Percentiles rank a stretch among this genome's conserved stretches.
These are phyloP conservation scores for Chytriomyces sp. DNA, from an alignment of 192 early-diverging fungal genomes.

Conservation along the genomic window DNA sequence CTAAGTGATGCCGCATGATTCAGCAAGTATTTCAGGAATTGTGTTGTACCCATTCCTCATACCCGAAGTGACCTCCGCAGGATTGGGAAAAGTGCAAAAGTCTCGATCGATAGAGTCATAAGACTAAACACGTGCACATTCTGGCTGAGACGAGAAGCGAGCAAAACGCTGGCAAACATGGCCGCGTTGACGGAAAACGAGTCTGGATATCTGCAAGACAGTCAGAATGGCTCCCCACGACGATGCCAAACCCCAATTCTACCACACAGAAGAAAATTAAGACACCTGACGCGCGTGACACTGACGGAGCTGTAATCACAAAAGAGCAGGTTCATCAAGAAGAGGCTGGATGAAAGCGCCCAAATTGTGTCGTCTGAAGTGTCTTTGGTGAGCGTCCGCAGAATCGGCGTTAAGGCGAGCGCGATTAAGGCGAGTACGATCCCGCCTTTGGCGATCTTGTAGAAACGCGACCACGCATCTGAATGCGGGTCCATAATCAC, in stretches of 20 bases:
- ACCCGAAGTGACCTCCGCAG: conserved; percentile 79
- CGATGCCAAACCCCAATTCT: background rate
- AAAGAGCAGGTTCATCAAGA: conserved; percentile 85
- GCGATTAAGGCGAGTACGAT: conserved; percentile 72
- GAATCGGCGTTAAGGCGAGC: conserved; percentile 84
- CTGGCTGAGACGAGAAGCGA: conserved; percentile 82
- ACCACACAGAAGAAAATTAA: background rate
- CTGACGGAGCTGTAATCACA: conserved; percentile 67
- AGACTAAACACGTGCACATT: conserved; percentile 88
- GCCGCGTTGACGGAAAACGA: conserved; percentile 97
- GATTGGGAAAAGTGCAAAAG: conserved; percentile 96
- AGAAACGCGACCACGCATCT: background rate
- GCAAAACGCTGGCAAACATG: conserved; percentile 88
- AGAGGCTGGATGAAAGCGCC: conserved; percentile 82
- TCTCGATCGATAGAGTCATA: conserved; percentile 81
- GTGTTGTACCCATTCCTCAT: conserved; percentile 5
- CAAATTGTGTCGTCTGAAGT: conserved; percentile 93
- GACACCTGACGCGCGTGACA: conserved; percentile 55
- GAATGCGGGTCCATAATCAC: background rate
- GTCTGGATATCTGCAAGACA: conserved; percentile 72
- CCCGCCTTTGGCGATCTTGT: conserved; percentile 5
- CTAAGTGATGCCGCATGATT: too few species aligned
- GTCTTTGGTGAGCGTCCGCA: conserved; percentile 87
- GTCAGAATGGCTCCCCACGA: conserved; percentile 7
- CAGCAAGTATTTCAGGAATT: background rate